Evolutionary conservation across 352 stramenopile genomes (phyloP).

Genomic region (Globisporangium barbulae): DNA sequence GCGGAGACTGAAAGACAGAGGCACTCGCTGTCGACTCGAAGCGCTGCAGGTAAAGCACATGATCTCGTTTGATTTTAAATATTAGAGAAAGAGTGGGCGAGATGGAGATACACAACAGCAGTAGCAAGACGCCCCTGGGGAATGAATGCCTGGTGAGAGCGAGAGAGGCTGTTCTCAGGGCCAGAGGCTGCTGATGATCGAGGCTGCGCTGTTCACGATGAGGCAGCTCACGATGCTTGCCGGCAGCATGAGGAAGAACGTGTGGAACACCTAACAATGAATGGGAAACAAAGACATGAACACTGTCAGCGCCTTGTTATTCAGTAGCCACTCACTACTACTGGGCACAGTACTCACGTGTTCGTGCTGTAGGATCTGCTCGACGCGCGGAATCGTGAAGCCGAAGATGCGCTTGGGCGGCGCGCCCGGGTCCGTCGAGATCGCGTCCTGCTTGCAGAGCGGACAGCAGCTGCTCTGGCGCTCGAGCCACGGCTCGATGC

Average conservation of each 20-base stretch:
- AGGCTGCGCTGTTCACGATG: conserved; percentile 69
- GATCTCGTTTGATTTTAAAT: conserved; percentile 20
- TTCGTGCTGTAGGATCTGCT: conserved; percentile 74
- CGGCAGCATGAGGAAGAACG: conserved; percentile 79
- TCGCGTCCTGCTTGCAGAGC: conserved; percentile 83
- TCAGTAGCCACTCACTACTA: conserved; percentile 18
- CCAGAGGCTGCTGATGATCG: conserved; percentile 75
- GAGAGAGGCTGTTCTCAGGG: conserved; percentile 29
- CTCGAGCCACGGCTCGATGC: conserved; percentile 87
- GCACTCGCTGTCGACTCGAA: neutral
- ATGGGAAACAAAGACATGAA: conserved; percentile 7
- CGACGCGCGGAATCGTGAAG: conserved; percentile 48
- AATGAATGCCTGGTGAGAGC: neutral
- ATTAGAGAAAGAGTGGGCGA: conserved; percentile 4
- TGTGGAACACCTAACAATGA: conserved; percentile 61
- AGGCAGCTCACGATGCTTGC: conserved; percentile 79
- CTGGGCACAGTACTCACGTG: conserved; percentile 33
- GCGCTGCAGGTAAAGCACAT: conserved; percentile 11
- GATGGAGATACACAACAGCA: conserved; percentile 2
- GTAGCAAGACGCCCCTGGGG: neutral
- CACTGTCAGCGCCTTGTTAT: neutral
- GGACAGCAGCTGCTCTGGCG: conserved; percentile 69
- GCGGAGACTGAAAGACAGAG: neutral
- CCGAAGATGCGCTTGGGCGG: conserved; percentile 64
- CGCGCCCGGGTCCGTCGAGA: conserved; percentile 42